Conservation (phyloP, 257 asterid genomes). For the Rubia yunnanensis region DNA sequence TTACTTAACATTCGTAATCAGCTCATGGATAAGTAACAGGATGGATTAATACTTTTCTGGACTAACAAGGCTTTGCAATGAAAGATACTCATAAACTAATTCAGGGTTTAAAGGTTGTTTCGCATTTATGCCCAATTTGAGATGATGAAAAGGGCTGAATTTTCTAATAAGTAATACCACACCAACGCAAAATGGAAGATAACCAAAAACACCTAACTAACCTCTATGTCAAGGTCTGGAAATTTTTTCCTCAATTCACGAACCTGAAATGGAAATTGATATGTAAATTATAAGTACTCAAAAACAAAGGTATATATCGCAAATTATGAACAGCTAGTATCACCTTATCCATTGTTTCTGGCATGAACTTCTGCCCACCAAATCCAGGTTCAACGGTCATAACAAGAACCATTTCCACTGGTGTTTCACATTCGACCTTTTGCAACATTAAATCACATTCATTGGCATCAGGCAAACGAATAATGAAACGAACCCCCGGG, state of each 20-base stretch:
- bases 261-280: constrained; percentile 36
- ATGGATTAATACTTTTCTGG: not conserved
- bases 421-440: constrained; percentile 59
- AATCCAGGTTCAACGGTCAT: constrained; percentile 99
- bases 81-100: not conserved
- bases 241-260: constrained; percentile 51
- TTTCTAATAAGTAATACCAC: not conserved
- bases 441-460: constrained; percentile 10
- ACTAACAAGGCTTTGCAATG: not conserved
- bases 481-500: not conserved
- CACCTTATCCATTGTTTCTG: constrained; percentile 94
- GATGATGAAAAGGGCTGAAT: not conserved
- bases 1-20: not conserved
- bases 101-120: not conserved
- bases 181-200: not conserved
- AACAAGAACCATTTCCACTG: constrained; percentile 81
- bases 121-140: not conserved
- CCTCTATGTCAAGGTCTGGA: constrained; percentile 84
- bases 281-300: not conserved
- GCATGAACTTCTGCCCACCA: constrained; percentile 97
- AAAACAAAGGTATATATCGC: not conserved
- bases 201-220: constrained; percentile 13
- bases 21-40: not conserved
- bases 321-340: not conserved
- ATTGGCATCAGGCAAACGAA: not conserved